Evolutionary conservation across 2,329 filamentous ascomycete genomes (phyloP).

Genomic region (Penicillium palitans): DNA sequence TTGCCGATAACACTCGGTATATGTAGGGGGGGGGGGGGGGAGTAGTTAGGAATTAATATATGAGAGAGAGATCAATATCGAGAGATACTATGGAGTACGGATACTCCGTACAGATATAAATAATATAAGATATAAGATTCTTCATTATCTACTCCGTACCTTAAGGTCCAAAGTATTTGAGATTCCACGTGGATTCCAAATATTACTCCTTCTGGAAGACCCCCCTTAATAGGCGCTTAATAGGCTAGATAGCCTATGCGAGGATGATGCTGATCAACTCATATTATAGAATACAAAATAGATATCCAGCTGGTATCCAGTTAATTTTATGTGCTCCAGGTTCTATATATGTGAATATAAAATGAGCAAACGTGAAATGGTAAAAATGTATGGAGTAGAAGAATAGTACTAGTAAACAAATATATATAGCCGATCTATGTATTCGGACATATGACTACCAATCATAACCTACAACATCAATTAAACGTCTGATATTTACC

Average conservation of each 20-base stretch:
- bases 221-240: constrained; percentile 4
- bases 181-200: constrained; percentile 3
- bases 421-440: constrained; percentile 2
- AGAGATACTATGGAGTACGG: neutral
- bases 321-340: neutral
- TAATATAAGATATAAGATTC: neutral
- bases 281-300: neutral
- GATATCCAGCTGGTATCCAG: neutral
- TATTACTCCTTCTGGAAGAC: neutral
- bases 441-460: neutral
- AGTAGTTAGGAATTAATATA: neutral
- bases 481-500: neutral
- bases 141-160: neutral
- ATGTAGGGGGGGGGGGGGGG: neutral
- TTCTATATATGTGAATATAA: neutral
- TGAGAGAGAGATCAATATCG: neutral
- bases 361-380: neutral
- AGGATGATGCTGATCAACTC: neutral
- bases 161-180: neutral
- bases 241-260: neutral
- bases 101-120: no score
- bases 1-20: constrained; percentile 14
- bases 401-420: neutral
- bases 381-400: neutral
- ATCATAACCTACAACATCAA: neutral